Base-by-base conservation (phyloP, 495 filamentous ascomycete genomes). In the Trichoderma gamsii region DNA sequence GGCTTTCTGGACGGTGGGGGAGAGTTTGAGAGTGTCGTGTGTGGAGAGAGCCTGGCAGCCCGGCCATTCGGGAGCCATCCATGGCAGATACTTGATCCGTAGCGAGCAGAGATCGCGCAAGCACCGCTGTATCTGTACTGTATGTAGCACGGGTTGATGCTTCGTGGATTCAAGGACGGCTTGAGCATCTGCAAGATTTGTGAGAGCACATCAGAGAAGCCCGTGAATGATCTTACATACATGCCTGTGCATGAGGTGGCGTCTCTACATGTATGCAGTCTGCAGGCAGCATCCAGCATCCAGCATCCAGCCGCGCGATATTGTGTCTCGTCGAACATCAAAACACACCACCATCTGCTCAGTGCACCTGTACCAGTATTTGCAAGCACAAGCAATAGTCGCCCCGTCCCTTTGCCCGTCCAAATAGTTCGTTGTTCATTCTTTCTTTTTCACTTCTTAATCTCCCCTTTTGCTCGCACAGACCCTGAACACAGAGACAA, bases 291-390 rank as follows among this genome's bases (percentile, higher is more conserved):
- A n/a, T 16, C 15, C 12, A 2, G 15, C 6, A 51, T 12, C 8
- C 16, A 51, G 15, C n/a, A n/a, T 18, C 15, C 49, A 52, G 56
- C n/a, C 56, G 56, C 56, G 56, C 56, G 56, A 61, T 61, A 61
- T 61, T 61, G 8, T 32, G 18, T 27, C 23, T 21, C 13, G 9
- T 21, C 11, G 8, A 9, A 23, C 21, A 4, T 3, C 23, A 8
- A 61, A 61, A 61, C 56, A 61, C 56, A 61, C 56, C 56, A 61
- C 56, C 56, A 61, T 61, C 56, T 61, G 56, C 56, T 8, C 56
- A 32, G 56, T 61, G 56, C 56, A 13, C 56, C 11, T 56, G 51
- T 7, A 52, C 0, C 0, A 7, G 49, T 11, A 46, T 56, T 38
- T 38, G 35, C 35, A 38, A 38, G 35, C 35, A 38, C 35, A 38